Conservation (phyloP, 441 rosid genomes). For the Arabidopsis lyrata region DNA sequence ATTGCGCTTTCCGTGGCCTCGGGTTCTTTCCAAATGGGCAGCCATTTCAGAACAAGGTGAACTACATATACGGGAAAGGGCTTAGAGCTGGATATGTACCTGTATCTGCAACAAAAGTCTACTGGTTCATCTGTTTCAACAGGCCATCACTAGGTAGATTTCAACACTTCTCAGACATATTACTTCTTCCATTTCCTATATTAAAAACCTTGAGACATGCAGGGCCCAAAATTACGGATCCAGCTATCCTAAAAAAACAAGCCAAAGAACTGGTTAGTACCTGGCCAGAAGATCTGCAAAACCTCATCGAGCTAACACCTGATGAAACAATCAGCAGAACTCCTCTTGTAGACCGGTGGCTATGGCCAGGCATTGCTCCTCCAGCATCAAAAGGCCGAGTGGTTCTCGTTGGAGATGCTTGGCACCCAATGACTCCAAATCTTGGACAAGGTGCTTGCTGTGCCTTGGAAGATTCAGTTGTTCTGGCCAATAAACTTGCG, state of each 20-base stretch:
- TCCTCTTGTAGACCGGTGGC: slow-evolving; percentile 87
- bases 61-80: slow-evolving; percentile 80
- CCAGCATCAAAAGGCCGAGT: slow-evolving; percentile 66
- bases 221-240: slow-evolving; percentile 82
- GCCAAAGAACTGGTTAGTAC: slow-evolving; percentile 64
- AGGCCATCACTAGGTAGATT: slow-evolving; percentile 72
- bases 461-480: slow-evolving; percentile 59
- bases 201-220: slow-evolving; percentile 20
- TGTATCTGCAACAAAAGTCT: slow-evolving; percentile 76
- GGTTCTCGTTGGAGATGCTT: slow-evolving; percentile 87
- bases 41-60: slow-evolving; percentile 69
- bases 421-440: slow-evolving; percentile 96
- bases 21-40: slow-evolving; percentile 75
- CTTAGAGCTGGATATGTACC: slow-evolving; percentile 86
- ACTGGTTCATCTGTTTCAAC: slow-evolving; percentile 96
- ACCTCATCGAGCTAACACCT: slow-evolving; percentile 68
- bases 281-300: slow-evolving; percentile 73
- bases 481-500: slow-evolving; percentile 40
- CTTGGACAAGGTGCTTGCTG: slow-evolving; percentile 56
- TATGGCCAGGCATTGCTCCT: slow-evolving; percentile 79
- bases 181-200: neutral
- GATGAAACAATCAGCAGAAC: slow-evolving; percentile 78
- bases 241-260: slow-evolving; percentile 66
- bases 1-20: slow-evolving; percentile 80
- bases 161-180: neutral